Conservation (phyloP, 2,329 filamentous ascomycete species). For the Cadophora malorum region DNA sequence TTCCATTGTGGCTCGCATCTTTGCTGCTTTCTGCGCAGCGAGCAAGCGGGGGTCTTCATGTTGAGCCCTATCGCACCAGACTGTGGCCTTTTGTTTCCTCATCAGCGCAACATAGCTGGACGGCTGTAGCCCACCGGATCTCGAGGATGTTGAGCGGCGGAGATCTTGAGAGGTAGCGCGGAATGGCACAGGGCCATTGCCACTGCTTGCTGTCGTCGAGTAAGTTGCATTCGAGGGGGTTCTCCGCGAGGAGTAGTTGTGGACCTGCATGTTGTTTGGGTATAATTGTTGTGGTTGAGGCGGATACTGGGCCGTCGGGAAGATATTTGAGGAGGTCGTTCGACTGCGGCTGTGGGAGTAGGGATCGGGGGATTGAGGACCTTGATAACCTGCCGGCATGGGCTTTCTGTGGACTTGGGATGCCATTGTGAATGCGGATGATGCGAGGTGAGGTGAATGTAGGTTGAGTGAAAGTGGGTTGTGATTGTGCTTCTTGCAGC, state of each 20-base stretch:
- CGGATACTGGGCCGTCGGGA: constrained; percentile 37
- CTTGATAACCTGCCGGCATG: constrained; percentile 40
- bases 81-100: constrained; percentile 94
- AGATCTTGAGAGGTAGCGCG: constrained; percentile 65
- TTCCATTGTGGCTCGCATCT: constrained; percentile 84
- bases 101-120: constrained; percentile 94
- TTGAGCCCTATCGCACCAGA: constrained; percentile 96
- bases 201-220: constrained; percentile 68
- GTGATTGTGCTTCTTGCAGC: neutral
- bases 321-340: constrained; percentile 48
- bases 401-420: constrained; percentile 42
- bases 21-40: constrained; percentile 85
- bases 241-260: constrained; percentile 52
- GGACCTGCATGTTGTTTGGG: constrained; percentile 42
- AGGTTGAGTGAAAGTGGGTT: neutral
- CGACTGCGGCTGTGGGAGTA: constrained; percentile 46
- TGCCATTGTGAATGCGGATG: constrained; percentile 39
- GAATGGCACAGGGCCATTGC: constrained; percentile 54
- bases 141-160: constrained; percentile 80
- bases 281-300: constrained; percentile 41
- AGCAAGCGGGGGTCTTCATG: constrained; percentile 85
- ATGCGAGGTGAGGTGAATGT: neutral
- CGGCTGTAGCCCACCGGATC: constrained; percentile 65
- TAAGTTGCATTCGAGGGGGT: constrained; percentile 74
- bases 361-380: constrained; percentile 29